Conservation (phyloP, 352 stramenopile species). For the Elongisporangium prolatum region DNA sequence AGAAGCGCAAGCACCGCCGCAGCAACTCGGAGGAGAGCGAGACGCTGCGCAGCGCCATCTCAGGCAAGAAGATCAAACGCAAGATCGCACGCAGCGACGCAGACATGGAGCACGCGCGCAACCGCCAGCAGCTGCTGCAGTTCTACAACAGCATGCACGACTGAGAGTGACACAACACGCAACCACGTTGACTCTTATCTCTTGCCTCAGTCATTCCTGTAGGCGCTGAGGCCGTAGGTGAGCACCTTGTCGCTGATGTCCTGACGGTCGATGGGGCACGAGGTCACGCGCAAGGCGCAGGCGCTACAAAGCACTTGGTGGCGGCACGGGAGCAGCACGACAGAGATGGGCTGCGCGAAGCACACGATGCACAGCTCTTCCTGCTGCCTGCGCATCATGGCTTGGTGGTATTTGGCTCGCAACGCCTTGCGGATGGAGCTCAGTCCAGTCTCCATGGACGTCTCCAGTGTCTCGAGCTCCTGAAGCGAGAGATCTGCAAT, state of each 20-base stretch:
- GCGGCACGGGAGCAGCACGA: constrained; percentile 51
- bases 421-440: constrained; percentile 23
- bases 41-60: constrained; percentile 74
- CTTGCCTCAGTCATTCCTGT: constrained; percentile 7
- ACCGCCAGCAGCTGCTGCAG: constrained; percentile 73
- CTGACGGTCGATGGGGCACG: constrained; percentile 56
- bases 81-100: constrained; percentile 53
- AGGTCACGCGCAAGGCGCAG: constrained; percentile 43
- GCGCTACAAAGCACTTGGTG: constrained; percentile 57
- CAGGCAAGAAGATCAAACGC: constrained; percentile 85
- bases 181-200: constrained; percentile 6
- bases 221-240: constrained; percentile 52
- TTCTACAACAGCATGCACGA: constrained; percentile 89
- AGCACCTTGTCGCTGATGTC: constrained; percentile 60
- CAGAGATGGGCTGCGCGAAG: constrained; percentile 32
- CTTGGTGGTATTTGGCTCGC: constrained; percentile 21
- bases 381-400: constrained; percentile 13
- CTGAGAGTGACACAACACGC: constrained; percentile 18
- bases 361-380: constrained; percentile 51
- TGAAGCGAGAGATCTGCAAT: constrained; percentile 24
- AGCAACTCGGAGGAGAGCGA: constrained; percentile 47
- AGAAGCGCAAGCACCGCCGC: constrained; percentile 34
- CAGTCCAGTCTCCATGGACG: constrained; percentile 18
- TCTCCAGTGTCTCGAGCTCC: constrained; percentile 42
- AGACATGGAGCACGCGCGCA: constrained; percentile 65